These are phyloP conservation scores for Mycosphaerella sp. DNA, from an alignment of 2,329 filamentous ascomycete genomes.

Conservation along the genomic window DNA sequence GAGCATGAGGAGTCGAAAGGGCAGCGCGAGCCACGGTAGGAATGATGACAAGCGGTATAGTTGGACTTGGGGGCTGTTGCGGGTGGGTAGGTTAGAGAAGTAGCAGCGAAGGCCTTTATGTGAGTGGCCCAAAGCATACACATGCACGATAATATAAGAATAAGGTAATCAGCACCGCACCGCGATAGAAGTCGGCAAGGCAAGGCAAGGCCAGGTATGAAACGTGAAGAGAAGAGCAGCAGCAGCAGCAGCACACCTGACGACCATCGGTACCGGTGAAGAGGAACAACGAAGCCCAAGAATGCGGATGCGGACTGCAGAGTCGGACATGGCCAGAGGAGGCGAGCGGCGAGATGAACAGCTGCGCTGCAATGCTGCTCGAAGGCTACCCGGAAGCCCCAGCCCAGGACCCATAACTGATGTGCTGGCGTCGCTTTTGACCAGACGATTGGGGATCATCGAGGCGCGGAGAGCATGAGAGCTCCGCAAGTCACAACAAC, in stretches of 20 bases:
- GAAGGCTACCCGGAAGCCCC: conserved; percentile 27
- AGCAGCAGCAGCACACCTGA: conserved; percentile 22
- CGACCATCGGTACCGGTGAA: conserved; percentile 25
- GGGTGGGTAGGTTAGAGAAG: conserved; percentile 12
- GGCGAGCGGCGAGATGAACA: conserved; percentile 23
- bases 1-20: conserved; percentile 10
- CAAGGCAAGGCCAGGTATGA: too few relatives aligned
- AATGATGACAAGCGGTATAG: conserved; percentile 6
- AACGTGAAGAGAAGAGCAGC: conserved; percentile 16
- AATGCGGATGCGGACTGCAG: conserved; percentile 19
- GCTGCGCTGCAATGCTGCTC: conserved; percentile 27
- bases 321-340: too few relatives aligned
- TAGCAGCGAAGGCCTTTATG: conserved; percentile 12
- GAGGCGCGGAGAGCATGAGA: conserved; percentile 31
- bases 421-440: conserved; percentile 83
- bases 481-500: conserved; percentile 29
- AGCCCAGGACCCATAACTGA: conserved; percentile 52
- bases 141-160: conserved; percentile 17
- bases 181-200: too few relatives aligned
- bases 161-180: too few relatives aligned
- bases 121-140: conserved; percentile 23
- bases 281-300: conserved; percentile 21
- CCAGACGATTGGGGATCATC: conserved; percentile 55
- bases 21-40: conserved; percentile 16
- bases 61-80: conserved; percentile 7